Percentiles rank a stretch among this genome's conserved stretches.
Conservation (phyloP, 1,284 basidiomycete genomes). For the Exobasidium cylindrosporum region DNA sequence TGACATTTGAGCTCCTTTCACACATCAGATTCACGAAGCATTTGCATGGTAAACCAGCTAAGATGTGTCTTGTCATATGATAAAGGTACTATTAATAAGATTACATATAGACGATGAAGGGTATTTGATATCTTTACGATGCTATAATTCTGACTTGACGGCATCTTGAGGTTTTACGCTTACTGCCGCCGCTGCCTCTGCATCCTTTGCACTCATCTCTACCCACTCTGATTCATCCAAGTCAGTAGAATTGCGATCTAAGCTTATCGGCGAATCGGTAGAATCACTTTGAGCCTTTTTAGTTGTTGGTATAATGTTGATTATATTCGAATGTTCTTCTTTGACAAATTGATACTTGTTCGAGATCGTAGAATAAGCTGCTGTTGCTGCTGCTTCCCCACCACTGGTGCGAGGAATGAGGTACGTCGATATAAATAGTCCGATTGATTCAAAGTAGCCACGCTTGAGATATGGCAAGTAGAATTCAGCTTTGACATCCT, state of each 20-base stretch:
- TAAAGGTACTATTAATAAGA: too few relatives aligned
- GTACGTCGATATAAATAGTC: constrained; percentile 37
- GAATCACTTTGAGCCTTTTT: constrained; percentile 18
- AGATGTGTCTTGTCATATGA: too few relatives aligned
- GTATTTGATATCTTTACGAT: background rate
- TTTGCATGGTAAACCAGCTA: background rate
- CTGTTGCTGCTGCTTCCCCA: background rate
- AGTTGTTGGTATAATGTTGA: background rate
- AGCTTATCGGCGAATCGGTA: constrained; percentile 2
- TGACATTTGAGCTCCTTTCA: background rate
- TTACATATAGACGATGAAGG: too few relatives aligned
- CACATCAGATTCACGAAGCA: background rate
- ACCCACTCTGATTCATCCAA: constrained; percentile 33
- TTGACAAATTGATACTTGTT: background rate
- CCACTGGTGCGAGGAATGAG: constrained; percentile 19
- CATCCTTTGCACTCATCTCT: constrained; percentile 34
- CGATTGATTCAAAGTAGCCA: constrained; percentile 47
- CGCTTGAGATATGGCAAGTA: constrained; percentile 9
- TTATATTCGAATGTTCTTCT: background rate
- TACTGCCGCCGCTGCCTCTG: background rate
- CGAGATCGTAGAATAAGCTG: background rate
- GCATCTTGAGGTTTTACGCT: constrained; percentile 5
- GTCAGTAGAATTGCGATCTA: background rate
- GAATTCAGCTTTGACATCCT: too few relatives aligned
- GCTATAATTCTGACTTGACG: constrained; percentile 1